Evolutionary conservation across 129 eudicot genomes (phyloP).

Genomic region (Heracleum sosnowskyi): DNA sequence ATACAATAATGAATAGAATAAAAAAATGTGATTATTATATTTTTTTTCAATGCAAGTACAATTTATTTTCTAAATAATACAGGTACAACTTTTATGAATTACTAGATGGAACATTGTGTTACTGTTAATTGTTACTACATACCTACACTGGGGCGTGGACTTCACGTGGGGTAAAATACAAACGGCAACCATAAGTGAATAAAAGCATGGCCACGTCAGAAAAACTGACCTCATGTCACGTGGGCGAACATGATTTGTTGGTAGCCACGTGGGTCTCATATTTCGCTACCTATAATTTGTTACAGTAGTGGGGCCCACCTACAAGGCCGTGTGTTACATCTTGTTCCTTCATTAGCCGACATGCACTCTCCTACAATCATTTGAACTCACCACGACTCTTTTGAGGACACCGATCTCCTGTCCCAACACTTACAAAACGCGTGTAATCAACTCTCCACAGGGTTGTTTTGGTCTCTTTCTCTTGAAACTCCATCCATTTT

Average conservation of each 20-base stretch:
- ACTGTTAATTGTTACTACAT: too few relatives aligned
- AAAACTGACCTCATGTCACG: slow-evolving; percentile 30
- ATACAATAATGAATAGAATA: too few relatives aligned
- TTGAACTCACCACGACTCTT: slow-evolving; percentile 23
- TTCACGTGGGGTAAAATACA: too few relatives aligned
- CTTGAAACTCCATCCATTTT: too few relatives aligned
- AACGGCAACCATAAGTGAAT: too few relatives aligned
- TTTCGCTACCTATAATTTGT: background rate
- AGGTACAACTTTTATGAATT: too few relatives aligned
- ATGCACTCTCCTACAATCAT: slow-evolving; percentile 46
- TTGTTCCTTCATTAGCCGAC: slow-evolving; percentile 45
- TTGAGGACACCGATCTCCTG: background rate
- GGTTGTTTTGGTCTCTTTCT: too few relatives aligned
- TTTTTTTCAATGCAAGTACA: too few relatives aligned
- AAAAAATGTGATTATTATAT: too few relatives aligned
- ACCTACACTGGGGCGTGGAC: too few relatives aligned
- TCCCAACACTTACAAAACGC: background rate
- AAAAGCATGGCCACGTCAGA: background rate
- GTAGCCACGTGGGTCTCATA: slow-evolving; percentile 32
- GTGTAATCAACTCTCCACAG: background rate
- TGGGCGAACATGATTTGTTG: slow-evolving; percentile 49
- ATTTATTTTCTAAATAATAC: too few relatives aligned
- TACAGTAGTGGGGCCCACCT: background rate
- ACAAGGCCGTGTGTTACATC: slow-evolving; percentile 43
- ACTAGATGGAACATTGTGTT: too few relatives aligned